Base-by-base conservation (phyloP, 352 stramenopile genomes). In the Pythium guiyangense region DNA sequence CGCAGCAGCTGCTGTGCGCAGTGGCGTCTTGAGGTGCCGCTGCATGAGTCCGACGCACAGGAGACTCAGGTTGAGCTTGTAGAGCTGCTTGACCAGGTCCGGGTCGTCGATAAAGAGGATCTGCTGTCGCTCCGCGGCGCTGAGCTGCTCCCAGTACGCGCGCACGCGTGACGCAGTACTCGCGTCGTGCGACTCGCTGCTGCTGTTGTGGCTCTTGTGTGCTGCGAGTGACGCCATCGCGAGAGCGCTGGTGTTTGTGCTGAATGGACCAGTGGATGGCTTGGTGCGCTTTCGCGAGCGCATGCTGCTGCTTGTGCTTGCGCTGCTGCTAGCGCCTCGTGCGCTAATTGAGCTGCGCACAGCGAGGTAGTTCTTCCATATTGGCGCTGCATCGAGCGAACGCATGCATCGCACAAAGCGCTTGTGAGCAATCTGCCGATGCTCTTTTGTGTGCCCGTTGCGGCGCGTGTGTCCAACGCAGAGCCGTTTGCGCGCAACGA, bases 11-110 rank as follows among this genome's bases (percentile, higher is more conserved):
- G 51, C 68, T 27, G 26, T 22, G 59, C 54, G 57, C 44, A 66
- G 59, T 4, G 71, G 70, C 2, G 66, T 72, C 69, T 89, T 92
- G 51, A 94, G 70, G 43, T 91, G 84, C 11, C 81, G 76, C 51
- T 92, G 84, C 81, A 94, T 90, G 22, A 94, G 66, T 18, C 84
- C 84, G 4, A 94, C 84, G 52, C 84, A 94, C 9, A 94, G 61
- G 46, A 94, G 69, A 39, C 81, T 91, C 49, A 91, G 58, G 25
- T 94, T 94, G n/a, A 94, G 69, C 52, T 94, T 94, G 62, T 94
- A 94, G 3, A 94, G 66, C 52, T 91, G 81, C 69, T 91, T 94
- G 11, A 94, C 84, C 8, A 92, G 74, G 20, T 94, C 84, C 0
- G 84, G 74, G 1, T 91, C 76, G 57, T 92, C 81, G 57, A 94